phyloP scores from a whole-genome alignment of 306 rosid genomes.

The Dryas drummondii region DNA sequence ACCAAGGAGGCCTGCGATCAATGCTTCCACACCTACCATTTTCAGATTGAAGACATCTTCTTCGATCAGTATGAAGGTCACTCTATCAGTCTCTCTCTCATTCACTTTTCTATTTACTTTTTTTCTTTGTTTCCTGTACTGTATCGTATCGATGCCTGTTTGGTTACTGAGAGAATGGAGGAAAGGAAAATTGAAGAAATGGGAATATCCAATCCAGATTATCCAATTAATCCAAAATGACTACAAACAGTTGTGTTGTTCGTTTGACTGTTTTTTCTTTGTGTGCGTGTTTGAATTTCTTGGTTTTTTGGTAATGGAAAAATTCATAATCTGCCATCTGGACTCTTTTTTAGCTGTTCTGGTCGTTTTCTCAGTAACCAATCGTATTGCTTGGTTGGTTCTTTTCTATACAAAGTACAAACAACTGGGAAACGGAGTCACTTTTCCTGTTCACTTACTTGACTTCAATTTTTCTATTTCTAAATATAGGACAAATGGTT shows the following conservation, averaged over 20 bases:
- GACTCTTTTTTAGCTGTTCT: neutral
- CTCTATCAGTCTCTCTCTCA: neutral
- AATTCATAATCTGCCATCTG: too few species aligned
- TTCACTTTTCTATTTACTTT: neutral
- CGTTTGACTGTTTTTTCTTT: neutral
- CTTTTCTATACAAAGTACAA: neutral
- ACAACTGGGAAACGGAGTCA: neutral
- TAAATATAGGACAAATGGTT: neutral
- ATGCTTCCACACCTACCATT: constrained; percentile 70
- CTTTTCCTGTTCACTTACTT: neutral
- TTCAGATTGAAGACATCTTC: constrained; percentile 77
- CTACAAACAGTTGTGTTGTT: neutral
- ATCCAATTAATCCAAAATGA: neutral
- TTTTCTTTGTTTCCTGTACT: neutral
- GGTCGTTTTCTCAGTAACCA: neutral
- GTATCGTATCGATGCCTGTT: neutral
- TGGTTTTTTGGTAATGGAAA: neutral
- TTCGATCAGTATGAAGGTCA: constrained; percentile 72
- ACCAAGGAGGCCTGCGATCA: constrained; percentile 57
- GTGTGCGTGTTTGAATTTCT: neutral
- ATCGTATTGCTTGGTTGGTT: neutral
- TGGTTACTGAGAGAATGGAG: constrained; percentile 7
- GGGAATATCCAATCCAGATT: neutral
- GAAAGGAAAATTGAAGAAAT: too few species aligned
- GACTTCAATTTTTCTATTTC: neutral